A percentile compares a stretch with the other conserved stretches of the same genome.
Evolutionary conservation across 495 filamentous ascomycete species (phyloP).

Genomic region (Recurvomyces mirabilis): DNA sequence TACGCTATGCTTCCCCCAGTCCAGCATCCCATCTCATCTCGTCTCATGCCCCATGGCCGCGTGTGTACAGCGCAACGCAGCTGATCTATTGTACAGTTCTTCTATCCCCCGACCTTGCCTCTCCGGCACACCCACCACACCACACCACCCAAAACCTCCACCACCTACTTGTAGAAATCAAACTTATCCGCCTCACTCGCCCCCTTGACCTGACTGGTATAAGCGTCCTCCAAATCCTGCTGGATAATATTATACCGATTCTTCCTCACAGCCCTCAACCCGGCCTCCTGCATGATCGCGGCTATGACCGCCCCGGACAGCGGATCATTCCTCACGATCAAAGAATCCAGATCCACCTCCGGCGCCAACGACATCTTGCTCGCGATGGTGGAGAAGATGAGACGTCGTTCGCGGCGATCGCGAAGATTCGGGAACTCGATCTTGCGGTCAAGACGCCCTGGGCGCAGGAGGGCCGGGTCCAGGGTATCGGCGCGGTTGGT

Average conservation of each 20-base stretch:
- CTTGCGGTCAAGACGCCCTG: constrained; percentile 95
- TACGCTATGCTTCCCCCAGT: no score
- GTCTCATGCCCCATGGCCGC: no score
- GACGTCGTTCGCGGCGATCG: constrained; percentile 81
- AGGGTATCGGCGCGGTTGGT: constrained; percentile 97
- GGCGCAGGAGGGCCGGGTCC: constrained; percentile 85
- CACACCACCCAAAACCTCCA: no score
- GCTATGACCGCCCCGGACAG: constrained; percentile 92
- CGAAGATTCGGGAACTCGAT: constrained; percentile 93
- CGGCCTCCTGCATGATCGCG: constrained; percentile 98
- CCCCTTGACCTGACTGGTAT: constrained; percentile 87
- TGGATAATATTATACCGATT: constrained; percentile 99
- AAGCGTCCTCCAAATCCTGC: constrained; percentile 87
- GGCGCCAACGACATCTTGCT: constrained; percentile 92
- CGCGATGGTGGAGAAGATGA: constrained; percentile 95
- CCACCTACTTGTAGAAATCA: constrained; percentile 47
- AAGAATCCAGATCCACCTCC: constrained; percentile 87
- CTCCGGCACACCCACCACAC: no score
- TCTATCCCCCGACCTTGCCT: no score
- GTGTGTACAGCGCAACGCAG: no score
- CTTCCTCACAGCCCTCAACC: constrained; percentile 88
- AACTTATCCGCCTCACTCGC: constrained; percentile 68
- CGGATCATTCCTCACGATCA: constrained; percentile 94
- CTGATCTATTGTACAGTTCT: no score
- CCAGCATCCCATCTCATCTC: no score